Evolutionary conservation across 2,329 filamentous ascomycete genomes (phyloP).

Genomic region (Corniculantispora saksenae): DNA sequence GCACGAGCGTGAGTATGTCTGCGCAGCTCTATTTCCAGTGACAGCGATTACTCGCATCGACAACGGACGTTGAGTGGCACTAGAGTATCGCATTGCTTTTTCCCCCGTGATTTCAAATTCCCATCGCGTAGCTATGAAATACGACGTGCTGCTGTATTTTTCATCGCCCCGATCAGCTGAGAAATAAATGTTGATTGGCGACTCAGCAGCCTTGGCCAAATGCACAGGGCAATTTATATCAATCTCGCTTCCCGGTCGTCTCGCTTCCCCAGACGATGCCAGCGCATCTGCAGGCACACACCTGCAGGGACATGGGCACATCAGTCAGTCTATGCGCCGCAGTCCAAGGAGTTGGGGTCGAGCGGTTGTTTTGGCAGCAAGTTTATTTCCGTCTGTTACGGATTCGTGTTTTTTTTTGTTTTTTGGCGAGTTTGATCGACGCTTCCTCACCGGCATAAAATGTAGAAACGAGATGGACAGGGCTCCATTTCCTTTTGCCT

Average conservation of each 20-base stretch:
- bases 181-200: not conserved
- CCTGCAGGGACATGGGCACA: not conserved
- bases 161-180: not conserved
- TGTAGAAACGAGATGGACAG: not conserved
- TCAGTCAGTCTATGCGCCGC: not conserved
- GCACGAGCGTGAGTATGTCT: not conserved
- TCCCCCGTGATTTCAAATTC: not conserved
- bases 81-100: not conserved
- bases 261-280: not conserved
- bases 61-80: slow-evolving; percentile 1
- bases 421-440: too few species aligned
- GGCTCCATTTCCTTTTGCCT: not conserved
- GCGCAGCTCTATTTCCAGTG: not conserved
- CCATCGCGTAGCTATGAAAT: not conserved
- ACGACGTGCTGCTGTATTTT: not conserved
- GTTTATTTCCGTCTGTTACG: not conserved
- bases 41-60: slow-evolving; percentile 2
- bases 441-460: not conserved
- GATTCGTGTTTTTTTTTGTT: too few species aligned
- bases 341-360: not conserved
- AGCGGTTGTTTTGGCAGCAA: not conserved
- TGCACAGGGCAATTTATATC: not conserved
- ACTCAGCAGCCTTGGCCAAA: not conserved
- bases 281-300: not conserved
- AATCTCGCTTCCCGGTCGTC: not conserved